phyloP scores from a whole-genome alignment of 257 asterid genomes.

The Solanum rostratum region DNA sequence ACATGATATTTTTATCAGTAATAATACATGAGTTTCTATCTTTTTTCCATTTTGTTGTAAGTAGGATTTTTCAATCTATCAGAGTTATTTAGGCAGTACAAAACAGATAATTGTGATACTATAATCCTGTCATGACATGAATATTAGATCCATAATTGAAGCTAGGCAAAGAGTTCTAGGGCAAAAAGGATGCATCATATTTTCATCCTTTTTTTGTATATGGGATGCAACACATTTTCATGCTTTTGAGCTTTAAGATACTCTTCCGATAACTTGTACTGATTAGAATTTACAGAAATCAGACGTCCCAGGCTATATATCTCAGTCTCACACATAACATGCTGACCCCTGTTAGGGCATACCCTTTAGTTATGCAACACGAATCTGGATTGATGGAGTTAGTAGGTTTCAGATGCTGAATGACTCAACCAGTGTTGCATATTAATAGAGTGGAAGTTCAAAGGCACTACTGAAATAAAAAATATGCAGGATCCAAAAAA shows the following conservation, averaged over 20 bases:
- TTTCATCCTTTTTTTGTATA: neutral
- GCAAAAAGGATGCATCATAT: neutral
- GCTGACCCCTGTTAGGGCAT: neutral
- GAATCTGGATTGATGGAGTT: neutral
- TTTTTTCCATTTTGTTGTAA: neutral
- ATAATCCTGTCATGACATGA: neutral
- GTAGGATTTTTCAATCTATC: neutral
- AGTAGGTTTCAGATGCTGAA: neutral
- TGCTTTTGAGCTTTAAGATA: neutral
- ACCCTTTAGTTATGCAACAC: neutral
- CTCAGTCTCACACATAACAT: neutral
- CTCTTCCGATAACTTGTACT: neutral
- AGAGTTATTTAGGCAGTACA: neutral
- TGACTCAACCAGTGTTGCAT: neutral
- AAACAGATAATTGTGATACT: neutral
- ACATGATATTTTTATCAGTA: neutral
- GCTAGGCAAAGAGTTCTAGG: neutral
- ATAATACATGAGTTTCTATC: neutral
- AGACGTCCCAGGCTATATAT: neutral
- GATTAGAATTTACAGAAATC: neutral
- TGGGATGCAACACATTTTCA: neutral
- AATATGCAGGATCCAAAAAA: neutral
- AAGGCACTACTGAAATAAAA: neutral
- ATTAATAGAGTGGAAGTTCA: neutral
- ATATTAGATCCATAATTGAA: neutral